Conservation (phyloP, 140 eudicot species). For the Flaveria floridana region DNA sequence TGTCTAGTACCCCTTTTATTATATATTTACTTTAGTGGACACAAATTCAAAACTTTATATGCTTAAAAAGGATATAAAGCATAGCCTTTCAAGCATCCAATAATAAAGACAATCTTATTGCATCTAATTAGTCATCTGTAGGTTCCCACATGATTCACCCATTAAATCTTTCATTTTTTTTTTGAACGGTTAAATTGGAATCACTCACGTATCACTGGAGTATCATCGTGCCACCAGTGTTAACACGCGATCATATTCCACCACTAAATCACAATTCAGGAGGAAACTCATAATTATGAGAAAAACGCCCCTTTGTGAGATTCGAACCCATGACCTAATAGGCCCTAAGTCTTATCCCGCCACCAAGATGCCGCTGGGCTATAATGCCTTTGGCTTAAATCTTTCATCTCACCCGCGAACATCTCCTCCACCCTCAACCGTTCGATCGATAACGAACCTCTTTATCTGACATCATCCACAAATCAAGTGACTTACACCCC, state of each 20-base stretch:
- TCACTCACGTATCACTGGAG: no score
- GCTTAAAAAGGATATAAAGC: neutral
- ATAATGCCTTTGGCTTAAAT: no score
- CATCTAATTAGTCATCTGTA: constrained; percentile 14
- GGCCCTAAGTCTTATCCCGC: no score
- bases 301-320: no score
- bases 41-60: constrained; percentile 2
- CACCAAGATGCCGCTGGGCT: no score
- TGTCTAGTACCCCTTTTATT: no score
- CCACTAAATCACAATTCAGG: no score
- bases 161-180: neutral
- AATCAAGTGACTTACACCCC: constrained; percentile 29
- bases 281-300: no score
- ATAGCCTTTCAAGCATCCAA: constrained; percentile 30
- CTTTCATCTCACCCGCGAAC: constrained; percentile 34
- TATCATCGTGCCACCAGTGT: no score
- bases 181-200: no score
- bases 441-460: constrained; percentile 40
- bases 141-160: constrained; percentile 16
- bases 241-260: no score
- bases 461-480: constrained; percentile 6
- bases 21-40: neutral
- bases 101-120: constrained; percentile 23
- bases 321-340: no score
- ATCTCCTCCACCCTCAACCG: constrained; percentile 33